Percentiles rank a stretch among this genome's conserved stretches.
These are phyloP conservation scores for Kazachstania sp. DNA, from an alignment of 1,139 yeast species.

Conservation along the genomic window DNA sequence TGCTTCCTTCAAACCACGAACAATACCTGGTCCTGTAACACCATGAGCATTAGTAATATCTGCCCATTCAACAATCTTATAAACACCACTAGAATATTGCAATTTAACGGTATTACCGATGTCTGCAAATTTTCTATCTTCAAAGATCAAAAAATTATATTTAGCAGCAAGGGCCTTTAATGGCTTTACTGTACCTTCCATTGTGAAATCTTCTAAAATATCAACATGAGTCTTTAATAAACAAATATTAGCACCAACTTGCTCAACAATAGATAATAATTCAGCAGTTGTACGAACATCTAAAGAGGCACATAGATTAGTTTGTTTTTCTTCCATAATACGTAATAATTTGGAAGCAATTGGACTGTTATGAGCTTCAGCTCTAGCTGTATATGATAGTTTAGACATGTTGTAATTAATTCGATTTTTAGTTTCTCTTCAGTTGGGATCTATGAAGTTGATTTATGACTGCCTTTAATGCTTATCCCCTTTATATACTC, in stretches of 20 bases:
- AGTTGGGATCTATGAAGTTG: too few relatives aligned
- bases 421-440: neutral
- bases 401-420: constrained; percentile 18
- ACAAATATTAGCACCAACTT: constrained; percentile 85
- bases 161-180: constrained; percentile 59
- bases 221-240: constrained; percentile 92
- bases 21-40: constrained; percentile 91
- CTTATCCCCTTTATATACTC: neutral
- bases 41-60: constrained; percentile 98
- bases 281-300: constrained; percentile 79
- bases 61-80: constrained; percentile 85
- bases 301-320: constrained; percentile 93
- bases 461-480: too few relatives aligned
- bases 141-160: constrained; percentile 81
- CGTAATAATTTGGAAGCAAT: constrained; percentile 68
- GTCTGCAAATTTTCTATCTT: constrained; percentile 96
- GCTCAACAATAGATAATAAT: constrained; percentile 61
- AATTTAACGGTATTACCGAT: constrained; percentile 97
- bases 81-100: constrained; percentile 87
- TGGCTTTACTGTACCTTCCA: constrained; percentile 71
- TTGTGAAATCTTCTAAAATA: constrained; percentile 78
- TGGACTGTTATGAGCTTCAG: constrained; percentile 61
- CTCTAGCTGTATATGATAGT: constrained; percentile 58
- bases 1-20: constrained; percentile 77
- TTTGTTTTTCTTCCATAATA: constrained; percentile 70